phyloP scores from a whole-genome alignment of 768 basidiomycete genomes.

The Megacollybia marginata region DNA sequence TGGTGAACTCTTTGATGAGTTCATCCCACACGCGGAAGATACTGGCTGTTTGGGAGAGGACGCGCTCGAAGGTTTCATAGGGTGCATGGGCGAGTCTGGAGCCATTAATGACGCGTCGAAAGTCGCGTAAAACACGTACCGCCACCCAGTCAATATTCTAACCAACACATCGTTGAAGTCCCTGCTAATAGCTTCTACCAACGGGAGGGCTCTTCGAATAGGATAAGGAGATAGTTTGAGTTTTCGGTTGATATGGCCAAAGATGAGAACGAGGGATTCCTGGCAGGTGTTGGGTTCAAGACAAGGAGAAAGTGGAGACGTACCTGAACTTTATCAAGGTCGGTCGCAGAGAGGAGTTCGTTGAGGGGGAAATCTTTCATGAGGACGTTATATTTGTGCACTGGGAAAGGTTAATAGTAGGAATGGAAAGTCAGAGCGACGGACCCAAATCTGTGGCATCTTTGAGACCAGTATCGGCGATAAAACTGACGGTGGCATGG shows the following conservation, averaged over 20 bases:
- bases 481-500: conserved; percentile 95
- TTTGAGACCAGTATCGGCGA: conserved; percentile 94
- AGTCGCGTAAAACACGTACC: too few relatives aligned
- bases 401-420: conserved; percentile 29
- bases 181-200: conserved; percentile 95
- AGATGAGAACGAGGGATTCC: conserved; percentile 81
- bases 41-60: conserved; percentile 64
- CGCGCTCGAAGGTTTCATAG: conserved; percentile 88
- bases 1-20: conserved; percentile 85
- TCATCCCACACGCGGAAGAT: conserved; percentile 90
- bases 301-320: too few relatives aligned
- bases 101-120: conserved; percentile 46
- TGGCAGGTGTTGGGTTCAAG: too few relatives aligned
- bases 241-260: conserved; percentile 91
- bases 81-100: conserved; percentile 91
- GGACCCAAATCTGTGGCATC: conserved; percentile 84
- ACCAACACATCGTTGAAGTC: conserved; percentile 96
- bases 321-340: conserved; percentile 82
- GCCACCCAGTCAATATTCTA: conserved; percentile 40
- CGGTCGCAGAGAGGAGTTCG: conserved; percentile 92
- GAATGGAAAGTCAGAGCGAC: conserved; percentile 14
- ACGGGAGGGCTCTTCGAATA: conserved; percentile 88
- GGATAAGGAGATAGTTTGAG: conserved; percentile 95
- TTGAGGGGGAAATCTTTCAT: conserved; percentile 99
- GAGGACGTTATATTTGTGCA: conserved; percentile 95